Percentiles rank a stretch among this genome's conserved stretches.
Conservation (phyloP, 257 asterid species). For the Solanum verrucosum region DNA sequence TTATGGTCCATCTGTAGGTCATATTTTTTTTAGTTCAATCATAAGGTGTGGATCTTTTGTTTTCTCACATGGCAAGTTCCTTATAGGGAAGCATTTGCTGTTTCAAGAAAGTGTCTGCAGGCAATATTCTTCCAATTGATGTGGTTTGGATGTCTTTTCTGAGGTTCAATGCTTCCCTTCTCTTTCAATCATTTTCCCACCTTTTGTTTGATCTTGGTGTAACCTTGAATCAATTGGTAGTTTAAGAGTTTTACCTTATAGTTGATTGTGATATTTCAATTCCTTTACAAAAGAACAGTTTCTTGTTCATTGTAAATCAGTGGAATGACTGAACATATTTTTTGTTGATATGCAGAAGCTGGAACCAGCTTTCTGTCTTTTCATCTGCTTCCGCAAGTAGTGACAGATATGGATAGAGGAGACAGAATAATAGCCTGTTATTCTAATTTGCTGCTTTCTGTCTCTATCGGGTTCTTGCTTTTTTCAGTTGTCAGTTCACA, state of each 20-base stretch:
- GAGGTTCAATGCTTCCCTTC: background rate
- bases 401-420: slow-evolving; percentile 16
- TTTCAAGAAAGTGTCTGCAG: background rate
- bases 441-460: slow-evolving; percentile 2
- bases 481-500: slow-evolving; percentile 9
- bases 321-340: background rate
- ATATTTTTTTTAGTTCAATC: background rate
- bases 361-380: slow-evolving; percentile 2
- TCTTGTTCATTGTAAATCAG: background rate
- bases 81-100: background rate
- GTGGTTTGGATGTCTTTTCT: slow-evolving; percentile 4
- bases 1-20: background rate
- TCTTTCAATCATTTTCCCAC: background rate
- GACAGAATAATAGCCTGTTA: background rate
- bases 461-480: slow-evolving; percentile 8
- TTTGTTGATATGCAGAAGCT: slow-evolving; percentile 9
- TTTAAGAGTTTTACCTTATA: background rate
- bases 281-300: background rate
- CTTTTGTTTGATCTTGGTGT: background rate
- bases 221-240: background rate
- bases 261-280: background rate
- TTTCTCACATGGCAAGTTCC: background rate
- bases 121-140: background rate
- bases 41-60: background rate
- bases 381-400: slow-evolving; percentile 1